phyloP scores from a whole-genome alignment of 169 alveolate genomes.

The Plasmodium coatneyi region DNA sequence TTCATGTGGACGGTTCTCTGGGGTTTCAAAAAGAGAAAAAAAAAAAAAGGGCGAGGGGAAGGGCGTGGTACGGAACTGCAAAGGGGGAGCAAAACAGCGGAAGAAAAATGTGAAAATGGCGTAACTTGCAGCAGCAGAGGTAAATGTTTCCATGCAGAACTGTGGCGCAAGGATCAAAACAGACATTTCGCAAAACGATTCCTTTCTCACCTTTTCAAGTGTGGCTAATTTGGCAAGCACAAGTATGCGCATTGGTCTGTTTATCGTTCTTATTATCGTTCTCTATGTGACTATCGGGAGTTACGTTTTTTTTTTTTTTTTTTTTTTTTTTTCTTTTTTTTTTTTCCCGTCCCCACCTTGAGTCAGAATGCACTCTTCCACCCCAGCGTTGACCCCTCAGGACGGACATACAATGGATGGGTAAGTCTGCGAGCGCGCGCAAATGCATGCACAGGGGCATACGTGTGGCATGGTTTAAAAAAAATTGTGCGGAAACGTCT shows the following conservation, averaged over 20 bases:
- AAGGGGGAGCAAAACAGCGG: background rate
- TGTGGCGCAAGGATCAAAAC: background rate
- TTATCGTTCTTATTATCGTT: too few relatives aligned
- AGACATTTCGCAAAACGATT: background rate
- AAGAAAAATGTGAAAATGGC: background rate
- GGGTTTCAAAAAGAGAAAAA: background rate
- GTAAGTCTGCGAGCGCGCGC: background rate
- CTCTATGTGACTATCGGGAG: background rate
- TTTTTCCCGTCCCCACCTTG: background rate
- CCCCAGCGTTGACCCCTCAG: background rate
- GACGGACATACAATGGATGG: background rate
- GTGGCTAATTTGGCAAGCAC: background rate
- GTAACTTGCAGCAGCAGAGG: background rate
- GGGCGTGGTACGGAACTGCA: background rate
- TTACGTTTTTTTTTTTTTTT: background rate
- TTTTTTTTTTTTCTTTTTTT: background rate
- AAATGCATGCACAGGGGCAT: background rate
- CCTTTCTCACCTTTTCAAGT: background rate
- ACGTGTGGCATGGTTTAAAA: background rate
- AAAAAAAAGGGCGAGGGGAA: background rate
- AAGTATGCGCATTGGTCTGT: background rate
- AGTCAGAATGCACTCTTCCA: background rate
- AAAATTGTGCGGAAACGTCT: background rate
- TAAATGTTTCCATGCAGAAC: background rate
- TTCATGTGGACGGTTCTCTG: constrained; percentile 43